Evolutionary conservation across 1,139 yeast species (phyloP).

Genomic region (Pichia sp.): DNA sequence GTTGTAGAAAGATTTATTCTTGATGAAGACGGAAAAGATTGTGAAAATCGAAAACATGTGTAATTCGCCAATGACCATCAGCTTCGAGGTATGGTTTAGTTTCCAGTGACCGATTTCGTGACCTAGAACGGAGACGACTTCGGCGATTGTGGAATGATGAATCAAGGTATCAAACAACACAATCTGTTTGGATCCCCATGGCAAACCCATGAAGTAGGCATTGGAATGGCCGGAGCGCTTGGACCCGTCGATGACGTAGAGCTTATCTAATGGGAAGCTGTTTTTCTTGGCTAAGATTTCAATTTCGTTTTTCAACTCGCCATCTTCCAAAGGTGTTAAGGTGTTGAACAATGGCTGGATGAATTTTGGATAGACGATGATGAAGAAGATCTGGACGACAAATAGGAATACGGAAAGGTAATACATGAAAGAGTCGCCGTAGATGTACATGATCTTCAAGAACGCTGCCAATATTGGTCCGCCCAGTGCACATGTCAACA

Average conservation of each 20-base stretch:
- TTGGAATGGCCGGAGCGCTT: slow-evolving; percentile 94
- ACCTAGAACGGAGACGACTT: slow-evolving; percentile 90
- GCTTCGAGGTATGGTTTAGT: slow-evolving; percentile 73
- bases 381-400: slow-evolving; percentile 63
- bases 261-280: slow-evolving; percentile 78
- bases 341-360: slow-evolving; percentile 92
- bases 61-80: slow-evolving; percentile 58
- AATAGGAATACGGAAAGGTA: slow-evolving; percentile 73
- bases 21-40: slow-evolving; percentile 71
- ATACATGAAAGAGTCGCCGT: slow-evolving; percentile 74
- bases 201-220: slow-evolving; percentile 92
- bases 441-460: slow-evolving; percentile 73
- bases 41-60: slow-evolving; percentile 65
- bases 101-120: slow-evolving; percentile 99
- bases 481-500: slow-evolving; percentile 55
- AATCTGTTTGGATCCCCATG: slow-evolving; percentile 88
- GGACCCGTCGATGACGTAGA: slow-evolving; percentile 91
- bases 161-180: slow-evolving; percentile 89
- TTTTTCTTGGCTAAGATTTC: slow-evolving; percentile 72
- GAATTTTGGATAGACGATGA: slow-evolving; percentile 69
- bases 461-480: slow-evolving; percentile 71
- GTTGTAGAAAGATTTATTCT: slow-evolving; percentile 68
- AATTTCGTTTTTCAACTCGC: slow-evolving; percentile 77
- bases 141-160: slow-evolving; percentile 68
- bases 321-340: slow-evolving; percentile 84